phyloP scores from a whole-genome alignment of 75 land plant genomes.

The Sequoia sempervirens region DNA sequence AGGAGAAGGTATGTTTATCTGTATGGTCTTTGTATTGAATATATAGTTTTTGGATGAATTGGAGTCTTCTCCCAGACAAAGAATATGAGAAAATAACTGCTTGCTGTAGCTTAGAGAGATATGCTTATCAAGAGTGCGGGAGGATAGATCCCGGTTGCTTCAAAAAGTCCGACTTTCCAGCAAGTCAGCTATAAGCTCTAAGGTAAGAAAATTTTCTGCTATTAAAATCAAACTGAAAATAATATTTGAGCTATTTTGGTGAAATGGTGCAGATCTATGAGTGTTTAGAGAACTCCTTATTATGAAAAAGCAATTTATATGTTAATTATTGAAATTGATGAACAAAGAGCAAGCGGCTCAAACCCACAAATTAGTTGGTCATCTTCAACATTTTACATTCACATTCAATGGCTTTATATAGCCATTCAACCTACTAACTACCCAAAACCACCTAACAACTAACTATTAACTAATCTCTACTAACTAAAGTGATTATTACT shows the following conservation, averaged over 20 bases:
- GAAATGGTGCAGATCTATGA: not conserved
- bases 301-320: not conserved
- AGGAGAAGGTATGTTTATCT: conserved; percentile 5
- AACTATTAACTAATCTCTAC: too few species aligned
- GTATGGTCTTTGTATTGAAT: not conserved
- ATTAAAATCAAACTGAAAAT: not conserved
- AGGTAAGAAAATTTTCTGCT: not conserved
- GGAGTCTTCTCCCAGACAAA: not conserved
- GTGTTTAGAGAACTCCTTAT: not conserved
- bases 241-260: not conserved
- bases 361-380: too few species aligned
- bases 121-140: conserved; percentile 10
- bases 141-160: not conserved
- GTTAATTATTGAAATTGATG: not conserved
- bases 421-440: too few species aligned
- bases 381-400: too few species aligned
- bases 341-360: too few species aligned
- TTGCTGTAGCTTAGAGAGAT: not conserved
- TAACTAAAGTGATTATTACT: too few species aligned
- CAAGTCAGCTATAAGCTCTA: not conserved
- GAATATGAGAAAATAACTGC: not conserved
- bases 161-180: not conserved
- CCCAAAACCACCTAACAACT: too few species aligned
- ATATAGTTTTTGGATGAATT: not conserved
- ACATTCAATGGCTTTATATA: too few species aligned